phyloP scores from a whole-genome alignment of 805 yeast species.

The Kodamaea nitidulidarum region DNA sequence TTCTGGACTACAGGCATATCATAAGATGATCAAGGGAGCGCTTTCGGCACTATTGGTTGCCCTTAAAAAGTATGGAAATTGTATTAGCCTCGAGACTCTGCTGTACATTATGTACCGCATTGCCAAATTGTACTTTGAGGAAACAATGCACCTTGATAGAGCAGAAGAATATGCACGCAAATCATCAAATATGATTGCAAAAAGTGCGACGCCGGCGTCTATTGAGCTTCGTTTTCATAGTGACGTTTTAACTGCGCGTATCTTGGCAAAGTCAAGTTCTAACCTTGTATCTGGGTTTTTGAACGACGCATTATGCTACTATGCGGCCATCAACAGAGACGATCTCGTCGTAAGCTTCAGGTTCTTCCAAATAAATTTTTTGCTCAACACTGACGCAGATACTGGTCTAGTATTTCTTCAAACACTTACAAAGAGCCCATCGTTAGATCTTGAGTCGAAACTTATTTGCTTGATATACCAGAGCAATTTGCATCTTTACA shows the following conservation, averaged over 20 bases:
- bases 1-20: conserved; percentile 14
- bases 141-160: conserved; percentile 36
- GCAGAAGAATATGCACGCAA: conserved; percentile 39
- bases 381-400: conserved; percentile 22
- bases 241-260: conserved; percentile 35
- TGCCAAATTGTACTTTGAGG: conserved; percentile 35
- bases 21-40: conserved; percentile 29
- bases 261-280: conserved; percentile 26
- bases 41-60: conserved; percentile 35
- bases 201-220: conserved; percentile 14
- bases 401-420: conserved; percentile 21
- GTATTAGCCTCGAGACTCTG: conserved; percentile 29
- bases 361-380: conserved; percentile 27
- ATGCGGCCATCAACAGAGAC: conserved; percentile 10
- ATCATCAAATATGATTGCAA: conserved; percentile 25
- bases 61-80: conserved; percentile 20
- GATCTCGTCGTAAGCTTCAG: conserved; percentile 24
- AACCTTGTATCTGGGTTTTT: conserved; percentile 29
- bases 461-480: conserved; percentile 14
- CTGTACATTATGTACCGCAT: conserved; percentile 32
- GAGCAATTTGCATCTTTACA: conserved; percentile 15
- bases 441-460: conserved; percentile 9
- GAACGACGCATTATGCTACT: conserved; percentile 20
- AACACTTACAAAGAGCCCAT: conserved; percentile 5
- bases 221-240: conserved; percentile 21